Percentiles rank a stretch among this genome's conserved stretches.
Evolutionary conservation across 257 asterid genomes (phyloP).

Genomic region (Lithospermum erythrorhizon): DNA sequence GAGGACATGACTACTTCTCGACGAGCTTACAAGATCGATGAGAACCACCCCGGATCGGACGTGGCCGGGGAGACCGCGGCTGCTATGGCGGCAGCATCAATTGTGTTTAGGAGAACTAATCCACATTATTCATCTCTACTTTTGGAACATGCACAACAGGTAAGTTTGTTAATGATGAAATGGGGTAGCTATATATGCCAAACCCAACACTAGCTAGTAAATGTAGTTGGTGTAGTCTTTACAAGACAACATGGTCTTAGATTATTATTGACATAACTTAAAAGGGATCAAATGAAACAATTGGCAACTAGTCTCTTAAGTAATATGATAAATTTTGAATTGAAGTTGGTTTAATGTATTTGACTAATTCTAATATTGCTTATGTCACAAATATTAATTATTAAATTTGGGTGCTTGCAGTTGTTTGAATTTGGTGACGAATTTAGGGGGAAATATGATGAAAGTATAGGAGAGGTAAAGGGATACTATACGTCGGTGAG

Average conservation of each 20-base stretch:
- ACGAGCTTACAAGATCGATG: conserved; percentile 56
- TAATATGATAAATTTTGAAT: too few relatives aligned
- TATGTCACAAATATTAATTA: too few relatives aligned
- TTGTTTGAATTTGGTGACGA: conserved; percentile 82
- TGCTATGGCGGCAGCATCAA: conserved; percentile 79
- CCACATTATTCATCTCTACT: conserved; percentile 56
- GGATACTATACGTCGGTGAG: conserved; percentile 80
- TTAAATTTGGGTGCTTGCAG: conserved; percentile 26
- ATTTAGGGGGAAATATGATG: conserved; percentile 63
- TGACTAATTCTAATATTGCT: too few relatives aligned
- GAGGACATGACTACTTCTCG: conserved; percentile 86
- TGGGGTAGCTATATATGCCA: conserved; percentile 13
- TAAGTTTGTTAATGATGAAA: conserved; percentile 32
- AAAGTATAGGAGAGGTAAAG: conserved; percentile 56
- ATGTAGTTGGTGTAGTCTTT: background rate
- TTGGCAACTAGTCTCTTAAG: too few relatives aligned
- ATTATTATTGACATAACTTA: too few relatives aligned
- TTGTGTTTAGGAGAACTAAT: conserved; percentile 40
- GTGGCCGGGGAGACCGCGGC: conserved; percentile 78
- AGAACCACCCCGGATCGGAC: conserved; percentile 62
- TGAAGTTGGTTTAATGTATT: too few relatives aligned
- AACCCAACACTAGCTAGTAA: background rate
- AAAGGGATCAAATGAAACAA: too few relatives aligned
- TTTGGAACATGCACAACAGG: conserved; percentile 58
- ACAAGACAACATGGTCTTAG: too few relatives aligned